Evolutionary conservation across 1,139 yeast species (phyloP), one percentile per base, ranked within the genome.

Genomic region (Magnusiomyces tetraspermus): DNA sequence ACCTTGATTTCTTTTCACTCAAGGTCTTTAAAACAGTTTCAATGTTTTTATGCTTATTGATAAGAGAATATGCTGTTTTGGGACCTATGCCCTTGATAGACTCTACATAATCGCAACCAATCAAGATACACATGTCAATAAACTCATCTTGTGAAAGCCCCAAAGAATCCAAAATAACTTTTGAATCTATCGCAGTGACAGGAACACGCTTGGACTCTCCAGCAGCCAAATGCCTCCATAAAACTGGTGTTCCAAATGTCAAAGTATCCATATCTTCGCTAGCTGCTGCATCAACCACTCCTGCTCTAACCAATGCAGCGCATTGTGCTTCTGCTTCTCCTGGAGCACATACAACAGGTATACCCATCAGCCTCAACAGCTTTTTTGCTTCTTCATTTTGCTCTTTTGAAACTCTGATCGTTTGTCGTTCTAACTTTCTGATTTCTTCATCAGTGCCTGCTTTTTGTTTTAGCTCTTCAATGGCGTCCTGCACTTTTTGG

Each of bases 281-380:
- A 0, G 97, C 99, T 1, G 98, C 96, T 13, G 96, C 98, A 66
- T 82, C 92, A 0, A 92, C 97, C 54, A 71, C 71, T 3, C 95
- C 97, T 17, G 81, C 80, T 56, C 81, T 79, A 1, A 97, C 97
- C 54, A 92, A 71, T 59, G 82, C 95, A 0, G 98, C 98, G 72
- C 98, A 92, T 64, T 92, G 97, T 0, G 98, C 96, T 67, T 92
- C 99, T 0, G 99, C 99, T 69, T 92, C 99, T 67, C 96, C 85
- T 0, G 99, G 98, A 0, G 98, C 97, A 53, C 82, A 80, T 6
- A 92, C 85, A 62, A 74, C 86, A 0, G 99, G 99, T 44, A 92
- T 85, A 1, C 99, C 99, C 99, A 92, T 92, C 45, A 90, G 72
- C 53, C 74, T 78, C 53, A 92, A 73, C 55, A 92, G 71, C 58